phyloP scores from a whole-genome alignment of 2,329 filamentous ascomycete genomes.

The Berkeleyomyces basicola region DNA sequence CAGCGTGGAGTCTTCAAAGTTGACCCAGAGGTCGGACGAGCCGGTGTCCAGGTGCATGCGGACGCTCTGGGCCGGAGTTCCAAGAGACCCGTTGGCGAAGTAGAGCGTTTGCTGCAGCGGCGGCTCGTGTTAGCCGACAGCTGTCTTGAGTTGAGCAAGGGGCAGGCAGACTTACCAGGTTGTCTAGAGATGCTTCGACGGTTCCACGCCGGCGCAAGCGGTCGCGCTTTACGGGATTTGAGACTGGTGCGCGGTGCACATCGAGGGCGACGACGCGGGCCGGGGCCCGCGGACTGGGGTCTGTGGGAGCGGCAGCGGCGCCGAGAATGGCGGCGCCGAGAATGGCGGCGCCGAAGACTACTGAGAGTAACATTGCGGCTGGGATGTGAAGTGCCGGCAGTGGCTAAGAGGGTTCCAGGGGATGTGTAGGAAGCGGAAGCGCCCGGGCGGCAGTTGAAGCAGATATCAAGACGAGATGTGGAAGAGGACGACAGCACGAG shows the following conservation, averaged over 20 bases:
- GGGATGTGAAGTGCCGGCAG: neutral
- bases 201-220: conserved; percentile 28
- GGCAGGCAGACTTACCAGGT: conserved; percentile 29
- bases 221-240: conserved; percentile 29
- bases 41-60: conserved; percentile 50
- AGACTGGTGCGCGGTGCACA: conserved; percentile 23
- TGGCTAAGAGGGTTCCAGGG: too few species aligned
- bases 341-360: conserved; percentile 4
- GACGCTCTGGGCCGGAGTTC: conserved; percentile 42
- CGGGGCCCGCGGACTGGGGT: neutral
- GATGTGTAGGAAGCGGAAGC: too few species aligned
- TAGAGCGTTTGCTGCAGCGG: conserved; percentile 40
- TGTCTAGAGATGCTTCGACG: conserved; percentile 33
- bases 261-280: conserved; percentile 29
- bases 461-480: too few species aligned
- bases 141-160: neutral
- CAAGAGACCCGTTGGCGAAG: conserved; percentile 44
- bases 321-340: conserved; percentile 7
- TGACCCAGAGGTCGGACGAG: conserved; percentile 56
- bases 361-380: neutral
- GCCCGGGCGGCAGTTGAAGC: too few species aligned
- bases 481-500: too few species aligned
- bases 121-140: neutral
- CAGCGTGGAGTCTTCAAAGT: conserved; percentile 42
- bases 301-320: conserved; percentile 3